Evolutionary conservation across 768 basidiomycete species (phyloP).

Genomic region (Antrodiella citrinella): DNA sequence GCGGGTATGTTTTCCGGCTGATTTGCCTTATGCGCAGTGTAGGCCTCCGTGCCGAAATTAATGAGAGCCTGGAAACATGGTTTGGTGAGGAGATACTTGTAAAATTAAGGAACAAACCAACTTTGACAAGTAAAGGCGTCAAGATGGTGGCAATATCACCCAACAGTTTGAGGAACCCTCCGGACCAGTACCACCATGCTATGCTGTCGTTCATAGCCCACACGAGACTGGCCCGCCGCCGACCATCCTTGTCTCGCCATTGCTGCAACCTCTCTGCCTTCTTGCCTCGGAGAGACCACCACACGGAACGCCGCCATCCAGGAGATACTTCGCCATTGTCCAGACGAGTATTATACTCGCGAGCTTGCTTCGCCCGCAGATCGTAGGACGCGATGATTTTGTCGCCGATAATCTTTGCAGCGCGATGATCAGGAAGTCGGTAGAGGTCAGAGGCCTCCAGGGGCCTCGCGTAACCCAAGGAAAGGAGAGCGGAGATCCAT

Average conservation of each 20-base stretch:
- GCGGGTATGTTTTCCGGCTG: constrained; percentile 25
- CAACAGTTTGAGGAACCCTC: constrained; percentile 49
- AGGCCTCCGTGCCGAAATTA: constrained; percentile 59
- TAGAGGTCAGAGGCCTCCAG: constrained; percentile 77
- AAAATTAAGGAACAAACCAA: too few species aligned
- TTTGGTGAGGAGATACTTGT: not conserved
- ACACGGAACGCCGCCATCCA: constrained; percentile 41
- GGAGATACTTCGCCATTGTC: constrained; percentile 57
- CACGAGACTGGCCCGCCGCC: constrained; percentile 51
- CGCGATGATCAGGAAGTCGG: constrained; percentile 58
- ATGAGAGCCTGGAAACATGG: constrained; percentile 47
- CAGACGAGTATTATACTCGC: constrained; percentile 64
- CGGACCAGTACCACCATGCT: constrained; percentile 73
- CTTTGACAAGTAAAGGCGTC: constrained; percentile 74
- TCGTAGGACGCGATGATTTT: constrained; percentile 61
- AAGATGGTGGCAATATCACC: constrained; percentile 68
- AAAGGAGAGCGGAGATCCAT: constrained; percentile 70
- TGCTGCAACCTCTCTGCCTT: constrained; percentile 46
- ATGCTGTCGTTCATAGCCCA: constrained; percentile 72
- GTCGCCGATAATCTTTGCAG: constrained; percentile 52
- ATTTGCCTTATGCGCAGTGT: constrained; percentile 25
- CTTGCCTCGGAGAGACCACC: constrained; percentile 59
- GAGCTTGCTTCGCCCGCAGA: constrained; percentile 43
- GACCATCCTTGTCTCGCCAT: constrained; percentile 61
- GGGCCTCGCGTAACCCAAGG: constrained; percentile 71